These are phyloP conservation scores for Xylaria castorea DNA, from an alignment of 495 filamentous ascomycete species.

Conservation along the genomic window DNA sequence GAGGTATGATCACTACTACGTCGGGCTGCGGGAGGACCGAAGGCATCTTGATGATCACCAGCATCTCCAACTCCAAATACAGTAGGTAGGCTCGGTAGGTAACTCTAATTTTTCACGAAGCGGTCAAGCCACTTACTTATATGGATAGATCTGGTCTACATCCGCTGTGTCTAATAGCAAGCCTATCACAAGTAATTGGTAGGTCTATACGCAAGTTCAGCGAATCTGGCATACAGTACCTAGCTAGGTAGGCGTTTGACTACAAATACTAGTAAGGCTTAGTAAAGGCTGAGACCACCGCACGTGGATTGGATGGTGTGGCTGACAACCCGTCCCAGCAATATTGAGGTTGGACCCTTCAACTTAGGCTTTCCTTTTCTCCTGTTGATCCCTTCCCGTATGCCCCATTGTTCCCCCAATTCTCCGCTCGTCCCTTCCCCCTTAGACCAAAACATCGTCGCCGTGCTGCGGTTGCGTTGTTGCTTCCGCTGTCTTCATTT, in stretches of 20 bases:
- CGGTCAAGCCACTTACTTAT: neutral
- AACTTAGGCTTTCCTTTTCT: neutral
- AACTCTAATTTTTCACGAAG: neutral
- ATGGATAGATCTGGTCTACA: neutral
- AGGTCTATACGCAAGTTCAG: neutral
- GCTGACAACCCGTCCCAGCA: neutral
- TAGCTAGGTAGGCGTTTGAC: too few relatives aligned
- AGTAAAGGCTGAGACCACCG: neutral
- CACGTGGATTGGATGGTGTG: slow-evolving; percentile 3
- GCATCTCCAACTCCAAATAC: slow-evolving; percentile 18
- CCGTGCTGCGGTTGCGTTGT: neutral
- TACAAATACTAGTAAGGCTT: neutral
- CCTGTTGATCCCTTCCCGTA: neutral
- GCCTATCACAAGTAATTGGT: neutral
- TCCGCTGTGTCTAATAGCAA: neutral
- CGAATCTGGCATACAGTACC: too few relatives aligned
- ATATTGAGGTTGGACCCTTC: neutral
- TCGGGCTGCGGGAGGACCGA: slow-evolving; percentile 1
- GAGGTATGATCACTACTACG: slow-evolving; percentile 13
- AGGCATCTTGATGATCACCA: neutral
- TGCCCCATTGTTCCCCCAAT: neutral
- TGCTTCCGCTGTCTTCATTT: neutral
- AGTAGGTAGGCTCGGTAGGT: slow-evolving; percentile 5
- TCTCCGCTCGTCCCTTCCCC: neutral
- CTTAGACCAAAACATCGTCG: neutral